Base-by-base conservation (phyloP, 768 basidiomycete genomes). In the Gymnopilus dilepis region DNA sequence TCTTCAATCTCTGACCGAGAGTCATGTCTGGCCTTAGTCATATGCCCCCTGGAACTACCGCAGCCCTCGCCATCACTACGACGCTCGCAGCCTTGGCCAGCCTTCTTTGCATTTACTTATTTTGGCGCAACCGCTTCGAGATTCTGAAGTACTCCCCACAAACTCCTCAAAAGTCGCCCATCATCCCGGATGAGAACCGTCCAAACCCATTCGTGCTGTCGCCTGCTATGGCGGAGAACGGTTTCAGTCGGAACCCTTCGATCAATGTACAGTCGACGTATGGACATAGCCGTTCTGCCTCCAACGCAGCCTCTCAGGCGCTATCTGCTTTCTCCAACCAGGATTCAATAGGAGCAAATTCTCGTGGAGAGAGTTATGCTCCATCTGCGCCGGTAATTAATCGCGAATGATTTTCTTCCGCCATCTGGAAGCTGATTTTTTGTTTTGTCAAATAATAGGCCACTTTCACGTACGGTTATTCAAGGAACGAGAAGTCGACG, bases 1-100 rank as follows among this genome's bases (percentile, higher is more conserved):
- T n/a, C n/a, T n/a, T 37, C 7, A 37, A 37, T 37, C 34, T 15
- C 34, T n/a, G n/a, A n/a, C n/a, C n/a, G n/a, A n/a, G n/a, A n/a
- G 21, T 47, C 21, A 9, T 21, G 30, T 53, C 11, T 22, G 33
- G 13, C 19, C 12, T 7, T 47, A 59, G 62, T 22, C 12, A 31
- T 17, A 13, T 63, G 26, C 58, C 62, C 21, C n/a, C 58, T 56
- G 53, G 62, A 38, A 58, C 26, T 8, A 45, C 59, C 8, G 63
- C 63, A 13, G 63, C 48, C 5, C 63, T 64, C 9, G 51, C 59
- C 11, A 33, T 64, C 50, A 57, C 63, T 17, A 51, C 56, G 12
- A 53, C 56, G 13, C 12, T 64, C 15, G 55, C 63, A 5, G 47
- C 53, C 2, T 48, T 64, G 28, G 43, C 58, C 4, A 41, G 50